Base-by-base conservation (phyloP, 2,329 filamentous ascomycete species). In the Elsinoe arachidis region DNA sequence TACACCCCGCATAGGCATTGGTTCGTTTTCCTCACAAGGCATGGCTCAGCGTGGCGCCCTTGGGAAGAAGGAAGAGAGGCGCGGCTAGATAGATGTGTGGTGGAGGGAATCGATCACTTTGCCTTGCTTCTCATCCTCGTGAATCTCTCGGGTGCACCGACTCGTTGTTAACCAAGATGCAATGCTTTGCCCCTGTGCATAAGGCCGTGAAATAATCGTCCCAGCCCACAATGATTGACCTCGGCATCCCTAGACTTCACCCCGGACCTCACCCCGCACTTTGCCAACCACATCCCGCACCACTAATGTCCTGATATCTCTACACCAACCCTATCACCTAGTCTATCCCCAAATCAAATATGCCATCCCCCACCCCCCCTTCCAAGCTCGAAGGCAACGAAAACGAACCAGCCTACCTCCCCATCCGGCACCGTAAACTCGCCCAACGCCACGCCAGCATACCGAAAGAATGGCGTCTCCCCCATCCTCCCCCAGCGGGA, bases 391-490 rank as follows among this genome's bases (percentile, higher is more conserved):
- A 2, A 30, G 26, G 9, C 5, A 7, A 2, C 2, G 26, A 30
- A 7, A 30, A 30, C 34, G 58, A 58, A 37, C 30, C 49, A 7
- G 61, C 61, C n/a, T 77, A 74, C 74, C 65, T 72, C 60, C 61
- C 66, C 9, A 70, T 76, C 9, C 67, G 74, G 14, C 65, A 63
- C 57, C 70, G 69, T 58, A 77, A 78, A 63, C 71, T 74, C 60
- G 68, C 70, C 35, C 67, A 77, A 61, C 73, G 73, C 52, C 61
- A 58, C 26, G 62, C 66, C 14, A 65, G 70, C 21, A 76, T 79
- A 57, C 76, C 76, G 3, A 61, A 63, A 44, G 69, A 69, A 63
- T 79, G 76, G 75, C 70, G 65, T n/a, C 64, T 79, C 39, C 55
- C 57, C 21, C 64, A 43, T n/a, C 63, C 2, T 12, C 59, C 62